Percentiles rank a stretch among this genome's conserved stretches.
phyloP scores from a whole-genome alignment of 352 stramenopile genomes.

The Globisporangium carolinianum region DNA sequence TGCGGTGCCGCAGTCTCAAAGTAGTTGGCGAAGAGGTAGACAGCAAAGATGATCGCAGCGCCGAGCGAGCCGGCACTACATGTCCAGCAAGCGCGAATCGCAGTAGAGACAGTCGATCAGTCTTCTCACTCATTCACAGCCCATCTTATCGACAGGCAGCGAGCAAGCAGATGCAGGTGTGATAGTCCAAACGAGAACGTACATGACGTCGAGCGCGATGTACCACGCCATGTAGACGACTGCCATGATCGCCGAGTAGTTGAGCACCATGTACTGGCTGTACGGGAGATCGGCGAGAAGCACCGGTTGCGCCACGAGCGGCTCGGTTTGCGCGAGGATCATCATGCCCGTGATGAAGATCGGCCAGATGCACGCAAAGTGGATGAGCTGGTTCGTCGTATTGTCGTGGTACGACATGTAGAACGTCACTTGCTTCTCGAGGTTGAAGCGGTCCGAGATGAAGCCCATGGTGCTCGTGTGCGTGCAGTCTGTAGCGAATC shows the following conservation, averaged over 20 bases:
- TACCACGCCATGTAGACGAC: constrained; percentile 49
- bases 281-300: constrained; percentile 17
- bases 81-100: background rate
- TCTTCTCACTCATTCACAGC: background rate
- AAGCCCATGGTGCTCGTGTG: constrained; percentile 13
- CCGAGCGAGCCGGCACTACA: constrained; percentile 22
- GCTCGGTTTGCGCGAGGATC: constrained; percentile 29
- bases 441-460: constrained; percentile 38
- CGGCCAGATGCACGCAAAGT: constrained; percentile 59
- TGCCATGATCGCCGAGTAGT: constrained; percentile 22
- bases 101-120: background rate
- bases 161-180: too few species aligned
- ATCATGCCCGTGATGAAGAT: constrained; percentile 44
- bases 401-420: constrained; percentile 65
- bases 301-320: constrained; percentile 14
- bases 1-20: constrained; percentile 12
- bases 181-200: constrained; percentile 1
- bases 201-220: constrained; percentile 32
- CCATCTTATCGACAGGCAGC: too few species aligned
- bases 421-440: constrained; percentile 57
- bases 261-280: constrained; percentile 35
- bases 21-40: constrained; percentile 28
- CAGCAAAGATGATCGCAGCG: constrained; percentile 23
- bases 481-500: background rate
- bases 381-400: constrained; percentile 50